Conservation (phyloP, 352 stramenopile genomes). For the Globisporangium takayamanum region DNA sequence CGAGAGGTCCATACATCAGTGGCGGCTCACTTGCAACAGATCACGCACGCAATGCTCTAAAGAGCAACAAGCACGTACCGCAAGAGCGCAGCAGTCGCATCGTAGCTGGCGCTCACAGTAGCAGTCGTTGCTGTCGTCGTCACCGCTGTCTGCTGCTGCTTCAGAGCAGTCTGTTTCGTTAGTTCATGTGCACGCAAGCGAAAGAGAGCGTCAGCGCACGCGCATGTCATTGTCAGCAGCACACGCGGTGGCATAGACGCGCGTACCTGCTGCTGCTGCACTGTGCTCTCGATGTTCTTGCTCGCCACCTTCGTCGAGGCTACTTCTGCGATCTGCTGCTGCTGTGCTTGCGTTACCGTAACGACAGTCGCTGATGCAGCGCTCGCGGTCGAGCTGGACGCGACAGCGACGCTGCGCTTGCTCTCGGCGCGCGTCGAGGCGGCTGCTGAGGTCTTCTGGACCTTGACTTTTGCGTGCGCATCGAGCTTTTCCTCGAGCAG, state of each 20-base stretch:
- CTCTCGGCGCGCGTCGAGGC: constrained; percentile 15
- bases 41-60: neutral
- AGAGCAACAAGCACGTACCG: constrained; percentile 13
- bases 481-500: constrained; percentile 38
- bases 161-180: neutral
- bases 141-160: constrained; percentile 1
- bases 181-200: neutral
- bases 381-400: constrained; percentile 9
- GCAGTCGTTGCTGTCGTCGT: neutral
- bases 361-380: constrained; percentile 2
- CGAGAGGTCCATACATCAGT: neutral
- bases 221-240: no score
- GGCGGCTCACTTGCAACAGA: neutral
- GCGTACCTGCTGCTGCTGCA: constrained; percentile 10
- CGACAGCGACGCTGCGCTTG: constrained; percentile 5
- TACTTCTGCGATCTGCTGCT: neutral
- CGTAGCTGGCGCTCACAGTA: constrained; percentile 11
- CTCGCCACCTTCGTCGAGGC: neutral
- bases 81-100: constrained; percentile 25
- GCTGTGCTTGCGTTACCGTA: neutral
- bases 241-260: neutral
- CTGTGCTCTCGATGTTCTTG: constrained; percentile 4
- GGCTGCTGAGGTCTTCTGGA: constrained; percentile 38
- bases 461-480: constrained; percentile 29
- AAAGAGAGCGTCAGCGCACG: neutral